Percentiles rank a stretch among this genome's conserved stretches.
These are phyloP conservation scores for Fistulifera pelliculosa DNA, from an alignment of 108 stramenopile genomes.

Conservation along the genomic window DNA sequence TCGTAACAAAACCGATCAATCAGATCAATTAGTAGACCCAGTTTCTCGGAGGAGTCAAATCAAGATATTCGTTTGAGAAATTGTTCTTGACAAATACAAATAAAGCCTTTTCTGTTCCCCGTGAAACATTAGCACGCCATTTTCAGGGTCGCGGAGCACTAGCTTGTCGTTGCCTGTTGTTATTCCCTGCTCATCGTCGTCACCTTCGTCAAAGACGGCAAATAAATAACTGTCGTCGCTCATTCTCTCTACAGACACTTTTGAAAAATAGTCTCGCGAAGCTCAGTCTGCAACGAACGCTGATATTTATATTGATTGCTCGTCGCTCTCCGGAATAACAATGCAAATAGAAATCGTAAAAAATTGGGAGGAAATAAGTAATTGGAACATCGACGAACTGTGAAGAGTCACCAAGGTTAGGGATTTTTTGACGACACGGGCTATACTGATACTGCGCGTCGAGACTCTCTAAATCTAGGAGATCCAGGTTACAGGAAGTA, in stretches of 20 bases:
- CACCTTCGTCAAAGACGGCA: constrained; percentile 29
- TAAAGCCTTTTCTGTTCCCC: constrained; percentile 47
- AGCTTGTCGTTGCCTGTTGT: background rate
- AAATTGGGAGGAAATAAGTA: no score
- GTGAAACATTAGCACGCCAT: constrained; percentile 55
- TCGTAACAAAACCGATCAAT: constrained; percentile 65
- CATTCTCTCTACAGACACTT: background rate
- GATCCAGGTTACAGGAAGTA: no score
- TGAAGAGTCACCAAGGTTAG: no score
- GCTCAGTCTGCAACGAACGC: no score
- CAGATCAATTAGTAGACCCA: constrained; percentile 23
- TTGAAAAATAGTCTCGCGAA: no score
- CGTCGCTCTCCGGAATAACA: no score
- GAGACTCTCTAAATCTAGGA: no score
- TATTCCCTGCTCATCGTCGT: constrained; percentile 19
- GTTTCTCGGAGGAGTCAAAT: constrained; percentile 5
- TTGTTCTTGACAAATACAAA: constrained; percentile 44
- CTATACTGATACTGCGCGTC: no score
- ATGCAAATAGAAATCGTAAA: no score
- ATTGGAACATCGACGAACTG: no score
- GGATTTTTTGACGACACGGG: no score
- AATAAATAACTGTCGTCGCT: constrained; percentile 26
- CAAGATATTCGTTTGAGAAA: constrained; percentile 1
- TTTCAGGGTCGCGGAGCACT: constrained; percentile 26
- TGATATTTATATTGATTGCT: no score